phyloP scores from a whole-genome alignment of 2,329 filamentous ascomycete genomes.

The Fragosphaeria purpurea region DNA sequence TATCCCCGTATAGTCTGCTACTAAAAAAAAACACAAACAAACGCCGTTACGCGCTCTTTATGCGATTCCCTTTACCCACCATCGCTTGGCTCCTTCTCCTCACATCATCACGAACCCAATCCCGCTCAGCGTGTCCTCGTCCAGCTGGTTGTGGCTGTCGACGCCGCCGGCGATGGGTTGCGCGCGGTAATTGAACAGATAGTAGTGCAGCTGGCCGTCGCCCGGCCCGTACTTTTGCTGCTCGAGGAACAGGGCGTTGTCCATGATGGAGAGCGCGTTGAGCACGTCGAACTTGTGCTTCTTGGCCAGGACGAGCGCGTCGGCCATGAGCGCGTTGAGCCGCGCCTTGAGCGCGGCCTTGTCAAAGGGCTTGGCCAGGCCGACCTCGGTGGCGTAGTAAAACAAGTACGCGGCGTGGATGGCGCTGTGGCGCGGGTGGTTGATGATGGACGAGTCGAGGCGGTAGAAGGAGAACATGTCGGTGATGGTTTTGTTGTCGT shows the following conservation, averaged over 20 bases:
- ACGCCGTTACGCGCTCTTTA: too few species aligned
- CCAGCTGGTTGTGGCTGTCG: slow-evolving; percentile 66
- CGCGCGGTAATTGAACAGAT: slow-evolving; percentile 93
- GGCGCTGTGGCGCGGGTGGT: slow-evolving; percentile 63
- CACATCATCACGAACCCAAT: slow-evolving; percentile 72
- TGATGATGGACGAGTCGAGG: slow-evolving; percentile 86
- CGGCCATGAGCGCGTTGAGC: slow-evolving; percentile 69
- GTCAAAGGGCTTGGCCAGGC: slow-evolving; percentile 48
- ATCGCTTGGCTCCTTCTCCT: not conserved
- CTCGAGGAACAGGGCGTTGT: slow-evolving; percentile 88
- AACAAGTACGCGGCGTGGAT: slow-evolving; percentile 91
- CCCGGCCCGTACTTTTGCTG: slow-evolving; percentile 91
- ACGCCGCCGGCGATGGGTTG: slow-evolving; percentile 79
- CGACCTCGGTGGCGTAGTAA: slow-evolving; percentile 85
- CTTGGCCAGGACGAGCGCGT: slow-evolving; percentile 83
- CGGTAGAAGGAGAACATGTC: slow-evolving; percentile 98
- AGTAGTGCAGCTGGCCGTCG: slow-evolving; percentile 92
- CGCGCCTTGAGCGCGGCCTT: slow-evolving; percentile 60
- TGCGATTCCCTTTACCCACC: too few species aligned
- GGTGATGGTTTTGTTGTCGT: slow-evolving; percentile 65
- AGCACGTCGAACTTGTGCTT: slow-evolving; percentile 83
- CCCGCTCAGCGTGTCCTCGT: slow-evolving; percentile 69
- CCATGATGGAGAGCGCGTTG: slow-evolving; percentile 86
- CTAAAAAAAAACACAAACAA: too few species aligned
- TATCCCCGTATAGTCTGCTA: too few species aligned